These are phyloP conservation scores for Dissophora ornata DNA, from an alignment of 192 early-diverging fungal genomes.

Conservation along the genomic window DNA sequence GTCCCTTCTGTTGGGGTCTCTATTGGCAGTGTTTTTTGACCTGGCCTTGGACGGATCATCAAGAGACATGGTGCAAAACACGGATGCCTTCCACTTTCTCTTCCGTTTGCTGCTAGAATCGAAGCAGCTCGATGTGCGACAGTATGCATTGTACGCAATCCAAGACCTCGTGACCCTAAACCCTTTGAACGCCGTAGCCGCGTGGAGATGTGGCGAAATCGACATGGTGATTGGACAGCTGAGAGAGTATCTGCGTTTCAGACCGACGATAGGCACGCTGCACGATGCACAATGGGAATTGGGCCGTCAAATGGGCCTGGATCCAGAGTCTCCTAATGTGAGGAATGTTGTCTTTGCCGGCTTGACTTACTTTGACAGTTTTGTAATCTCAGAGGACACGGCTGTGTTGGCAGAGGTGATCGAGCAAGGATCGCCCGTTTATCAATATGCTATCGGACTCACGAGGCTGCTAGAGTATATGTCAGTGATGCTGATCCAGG, in stretches of 20 bases:
- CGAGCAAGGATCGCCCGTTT: constrained; percentile 43
- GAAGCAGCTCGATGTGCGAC: constrained; percentile 51
- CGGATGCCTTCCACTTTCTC: constrained; percentile 47
- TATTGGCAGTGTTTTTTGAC: constrained; percentile 44
- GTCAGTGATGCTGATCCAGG: constrained; percentile 44
- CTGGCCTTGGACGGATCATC: constrained; percentile 42
- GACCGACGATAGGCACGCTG: constrained; percentile 8
- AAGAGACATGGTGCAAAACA: constrained; percentile 52
- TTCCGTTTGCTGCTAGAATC: constrained; percentile 45
- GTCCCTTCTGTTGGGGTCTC: constrained; percentile 27
- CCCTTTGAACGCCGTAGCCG: constrained; percentile 51
- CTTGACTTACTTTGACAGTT: constrained; percentile 40
- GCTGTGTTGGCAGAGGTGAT: constrained; percentile 38
- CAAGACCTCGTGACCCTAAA: constrained; percentile 53
- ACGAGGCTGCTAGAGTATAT: constrained; percentile 54
- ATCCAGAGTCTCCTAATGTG: constrained; percentile 12
- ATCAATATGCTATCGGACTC: constrained; percentile 47
- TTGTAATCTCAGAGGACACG: constrained; percentile 50
- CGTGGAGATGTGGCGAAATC: constrained; percentile 49
- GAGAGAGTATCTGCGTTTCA: constrained; percentile 8
- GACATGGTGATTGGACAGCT: constrained; percentile 39
- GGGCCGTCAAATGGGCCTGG: constrained; percentile 16
- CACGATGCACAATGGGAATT: constrained; percentile 40
- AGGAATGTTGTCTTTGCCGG: constrained; percentile 12
- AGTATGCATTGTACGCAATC: constrained; percentile 53